phyloP scores from a whole-genome alignment of 225 moss, liverwort and hornwort species.

The Pleurozium schreberi region DNA sequence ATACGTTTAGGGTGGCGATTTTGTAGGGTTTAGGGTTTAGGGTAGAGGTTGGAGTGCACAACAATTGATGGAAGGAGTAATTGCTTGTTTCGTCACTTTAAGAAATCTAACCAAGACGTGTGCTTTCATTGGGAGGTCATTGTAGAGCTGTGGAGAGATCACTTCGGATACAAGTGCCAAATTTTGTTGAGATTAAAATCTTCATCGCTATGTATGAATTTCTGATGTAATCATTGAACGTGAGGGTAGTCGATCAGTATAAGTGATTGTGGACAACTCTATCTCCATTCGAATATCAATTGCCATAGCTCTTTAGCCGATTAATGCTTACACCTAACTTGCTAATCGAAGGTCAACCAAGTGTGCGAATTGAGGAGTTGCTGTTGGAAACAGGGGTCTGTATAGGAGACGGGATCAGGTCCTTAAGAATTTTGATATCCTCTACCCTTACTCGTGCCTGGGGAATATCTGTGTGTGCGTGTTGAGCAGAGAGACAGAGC shows the following conservation, averaged over 20 bases:
- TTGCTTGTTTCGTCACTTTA: neutral
- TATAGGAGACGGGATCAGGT: neutral
- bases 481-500: conserved; percentile 71
- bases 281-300: neutral
- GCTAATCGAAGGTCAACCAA: neutral
- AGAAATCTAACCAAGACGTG: neutral
- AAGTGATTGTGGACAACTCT: neutral
- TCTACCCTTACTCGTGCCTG: neutral
- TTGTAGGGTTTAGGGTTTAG: neutral
- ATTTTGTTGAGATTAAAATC: too few relatives aligned
- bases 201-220: neutral
- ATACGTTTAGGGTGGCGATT: neutral
- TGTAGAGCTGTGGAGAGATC: neutral
- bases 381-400: neutral
- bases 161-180: neutral
- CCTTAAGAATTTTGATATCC: neutral
- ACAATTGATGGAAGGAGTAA: neutral
- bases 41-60: neutral
- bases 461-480: neutral
- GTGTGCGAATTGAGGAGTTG: neutral
- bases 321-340: neutral
- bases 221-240: neutral
- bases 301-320: neutral
- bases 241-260: neutral
- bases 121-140: neutral